Evolutionary conservation across 2,329 filamentous ascomycete species (phyloP).

Genomic region (Claviceps capensis): DNA sequence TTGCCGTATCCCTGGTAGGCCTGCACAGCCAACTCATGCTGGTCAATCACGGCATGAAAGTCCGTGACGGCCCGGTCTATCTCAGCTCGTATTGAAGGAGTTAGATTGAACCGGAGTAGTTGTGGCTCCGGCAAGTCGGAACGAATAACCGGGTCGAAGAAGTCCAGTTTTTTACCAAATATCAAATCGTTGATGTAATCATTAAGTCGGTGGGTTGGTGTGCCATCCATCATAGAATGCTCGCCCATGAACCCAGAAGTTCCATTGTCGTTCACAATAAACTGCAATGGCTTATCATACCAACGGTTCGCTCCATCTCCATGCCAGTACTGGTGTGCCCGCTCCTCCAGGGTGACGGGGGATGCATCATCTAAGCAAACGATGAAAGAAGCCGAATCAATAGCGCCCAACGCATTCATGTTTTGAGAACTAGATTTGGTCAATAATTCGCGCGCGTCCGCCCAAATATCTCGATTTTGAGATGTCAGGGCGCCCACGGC

Average conservation of each 20-base stretch:
- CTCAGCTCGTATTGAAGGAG: conserved; percentile 57
- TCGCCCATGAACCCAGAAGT: conserved; percentile 96
- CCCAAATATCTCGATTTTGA: conserved; percentile 88
- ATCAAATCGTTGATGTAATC: conserved; percentile 88
- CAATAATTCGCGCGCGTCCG: conserved; percentile 66
- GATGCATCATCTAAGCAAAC: conserved; percentile 86
- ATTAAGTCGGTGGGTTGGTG: conserved; percentile 90
- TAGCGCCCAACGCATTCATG: conserved; percentile 59
- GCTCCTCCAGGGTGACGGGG: conserved; percentile 89
- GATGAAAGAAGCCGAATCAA: conserved; percentile 82
- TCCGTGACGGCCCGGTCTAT: conserved; percentile 67
- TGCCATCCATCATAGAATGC: conserved; percentile 99
- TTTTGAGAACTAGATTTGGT: conserved; percentile 68
- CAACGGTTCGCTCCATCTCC: conserved; percentile 91
- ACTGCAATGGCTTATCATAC: conserved; percentile 97
- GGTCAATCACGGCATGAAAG: conserved; percentile 67
- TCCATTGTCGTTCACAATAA: conserved; percentile 96
- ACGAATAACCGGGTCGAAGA: conserved; percentile 63
- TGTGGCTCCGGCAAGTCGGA: conserved; percentile 73
- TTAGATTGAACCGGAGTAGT: conserved; percentile 65
- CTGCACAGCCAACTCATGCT: conserved; percentile 86
- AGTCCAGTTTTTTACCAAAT: conserved; percentile 87
- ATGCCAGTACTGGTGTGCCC: conserved; percentile 94
- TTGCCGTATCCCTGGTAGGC: conserved; percentile 97
- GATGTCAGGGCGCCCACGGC: conserved; percentile 76